These are phyloP conservation scores for Marasmius sp. DNA, from an alignment of 1,284 basidiomycete genomes.

Conservation along the genomic window DNA sequence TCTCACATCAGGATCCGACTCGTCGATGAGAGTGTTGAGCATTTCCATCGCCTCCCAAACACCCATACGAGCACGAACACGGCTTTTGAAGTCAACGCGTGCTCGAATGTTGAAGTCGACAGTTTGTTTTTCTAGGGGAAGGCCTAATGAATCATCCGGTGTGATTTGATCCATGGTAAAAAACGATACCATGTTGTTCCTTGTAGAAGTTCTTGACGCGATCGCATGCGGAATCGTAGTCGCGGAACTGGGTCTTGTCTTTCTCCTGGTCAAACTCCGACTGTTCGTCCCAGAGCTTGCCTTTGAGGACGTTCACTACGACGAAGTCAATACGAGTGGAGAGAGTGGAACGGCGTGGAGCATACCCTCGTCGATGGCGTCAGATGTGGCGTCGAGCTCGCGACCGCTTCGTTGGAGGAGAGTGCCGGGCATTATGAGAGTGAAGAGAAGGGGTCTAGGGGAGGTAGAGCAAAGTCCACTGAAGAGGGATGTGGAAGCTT, in stretches of 20 bases:
- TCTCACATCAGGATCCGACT: slow-evolving; percentile 82
- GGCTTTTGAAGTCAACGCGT: slow-evolving; percentile 71
- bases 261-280: slow-evolving; percentile 74
- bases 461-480: too few species aligned
- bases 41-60: slow-evolving; percentile 92
- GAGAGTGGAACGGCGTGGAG: background rate
- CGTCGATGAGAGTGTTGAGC: slow-evolving; percentile 86
- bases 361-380: slow-evolving; percentile 73
- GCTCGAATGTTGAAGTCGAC: slow-evolving; percentile 80
- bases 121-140: slow-evolving; percentile 78
- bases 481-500: background rate
- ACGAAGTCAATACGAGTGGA: background rate
- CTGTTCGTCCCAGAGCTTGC: slow-evolving; percentile 57
- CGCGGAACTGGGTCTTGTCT: slow-evolving; percentile 74
- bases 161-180: background rate
- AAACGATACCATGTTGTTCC: slow-evolving; percentile 73
- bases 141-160: background rate
- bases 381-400: slow-evolving; percentile 66
- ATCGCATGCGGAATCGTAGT: slow-evolving; percentile 81
- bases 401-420: slow-evolving; percentile 22
- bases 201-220: slow-evolving; percentile 86
- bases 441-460: too few species aligned
- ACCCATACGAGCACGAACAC: slow-evolving; percentile 55
- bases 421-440: background rate
- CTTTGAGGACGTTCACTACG: slow-evolving; percentile 68